These are phyloP conservation scores for Clarireedia monteithiana DNA, from an alignment of 2,329 filamentous ascomycete genomes.

Conservation along the genomic window DNA sequence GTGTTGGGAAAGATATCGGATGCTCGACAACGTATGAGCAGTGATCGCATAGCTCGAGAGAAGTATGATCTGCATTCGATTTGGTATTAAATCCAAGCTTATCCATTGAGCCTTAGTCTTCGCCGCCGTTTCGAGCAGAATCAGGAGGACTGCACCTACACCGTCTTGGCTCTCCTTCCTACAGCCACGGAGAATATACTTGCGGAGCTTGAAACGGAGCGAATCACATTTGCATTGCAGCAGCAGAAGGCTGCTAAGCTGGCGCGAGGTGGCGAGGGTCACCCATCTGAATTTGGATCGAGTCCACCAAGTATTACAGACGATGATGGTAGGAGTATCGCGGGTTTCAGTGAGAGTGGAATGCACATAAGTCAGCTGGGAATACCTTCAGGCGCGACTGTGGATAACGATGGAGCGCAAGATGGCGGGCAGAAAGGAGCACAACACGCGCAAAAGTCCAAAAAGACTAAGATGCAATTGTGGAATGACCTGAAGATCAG, in stretches of 20 bases:
- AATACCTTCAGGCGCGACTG: conserved; percentile 43
- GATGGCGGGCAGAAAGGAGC: conserved; percentile 36
- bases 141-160: conserved; percentile 97
- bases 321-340: conserved; percentile 72
- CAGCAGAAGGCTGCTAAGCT: conserved; percentile 77
- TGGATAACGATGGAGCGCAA: conserved; percentile 32
- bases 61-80: conserved; percentile 55
- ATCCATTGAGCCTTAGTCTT: conserved; percentile 47
- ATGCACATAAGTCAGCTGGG: conserved; percentile 73
- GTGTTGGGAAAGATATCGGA: conserved; percentile 84
- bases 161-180: conserved; percentile 88
- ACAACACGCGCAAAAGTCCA: conserved; percentile 42
- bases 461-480: conserved; percentile 81
- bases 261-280: conserved; percentile 47
- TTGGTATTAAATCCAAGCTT: conserved; percentile 8
- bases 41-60: conserved; percentile 90
- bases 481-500: conserved; percentile 98
- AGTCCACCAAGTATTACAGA: conserved; percentile 60
- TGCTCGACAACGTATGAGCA: conserved; percentile 91
- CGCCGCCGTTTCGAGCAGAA: conserved; percentile 97
- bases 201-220: conserved; percentile 81
- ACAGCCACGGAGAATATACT: conserved; percentile 87
- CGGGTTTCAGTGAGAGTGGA: conserved; percentile 72
- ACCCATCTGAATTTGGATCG: conserved; percentile 35
- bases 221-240: conserved; percentile 88